Conservation (phyloP, 1,139 yeast genomes). For the Kazachstania sp. region DNA sequence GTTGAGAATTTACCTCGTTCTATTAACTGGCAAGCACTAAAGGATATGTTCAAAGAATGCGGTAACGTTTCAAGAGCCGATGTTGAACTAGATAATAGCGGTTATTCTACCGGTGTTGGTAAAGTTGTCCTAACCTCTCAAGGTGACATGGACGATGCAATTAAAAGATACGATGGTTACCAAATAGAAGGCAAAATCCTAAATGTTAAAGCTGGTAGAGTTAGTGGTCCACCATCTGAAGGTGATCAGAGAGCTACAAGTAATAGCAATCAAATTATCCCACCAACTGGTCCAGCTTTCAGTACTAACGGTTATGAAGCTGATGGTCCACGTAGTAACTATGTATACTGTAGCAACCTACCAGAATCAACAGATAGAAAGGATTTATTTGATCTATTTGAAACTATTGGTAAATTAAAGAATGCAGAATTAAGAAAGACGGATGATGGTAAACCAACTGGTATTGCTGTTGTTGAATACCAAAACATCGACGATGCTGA, state of each 20-base stretch:
- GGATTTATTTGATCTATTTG: constrained; percentile 79
- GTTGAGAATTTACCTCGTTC: constrained; percentile 78
- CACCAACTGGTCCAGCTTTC: not conserved
- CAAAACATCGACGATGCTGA: constrained; percentile 63
- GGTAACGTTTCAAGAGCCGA: constrained; percentile 79
- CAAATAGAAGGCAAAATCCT: constrained; percentile 60
- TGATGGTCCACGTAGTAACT: constrained; percentile 54
- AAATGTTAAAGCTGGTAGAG: constrained; percentile 55
- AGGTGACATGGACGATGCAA: constrained; percentile 55
- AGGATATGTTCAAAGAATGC: constrained; percentile 70
- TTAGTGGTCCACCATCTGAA: not conserved
- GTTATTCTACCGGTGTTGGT: constrained; percentile 82
- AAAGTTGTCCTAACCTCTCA: constrained; percentile 53
- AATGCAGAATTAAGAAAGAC: constrained; percentile 71
- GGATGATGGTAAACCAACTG: constrained; percentile 61
- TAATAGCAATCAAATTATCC: not conserved
- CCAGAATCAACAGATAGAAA: constrained; percentile 85
- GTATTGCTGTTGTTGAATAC: constrained; percentile 78
- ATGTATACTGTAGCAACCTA: constrained; percentile 66
- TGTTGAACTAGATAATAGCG: constrained; percentile 56
- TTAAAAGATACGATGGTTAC: constrained; percentile 54
- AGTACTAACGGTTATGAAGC: constrained; percentile 19
- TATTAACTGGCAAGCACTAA: constrained; percentile 74
- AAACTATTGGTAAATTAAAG: constrained; percentile 68
- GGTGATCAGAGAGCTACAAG: not conserved